Base-by-base conservation (phyloP, 345 rosid species). In the Sonneratia caseolaris region DNA sequence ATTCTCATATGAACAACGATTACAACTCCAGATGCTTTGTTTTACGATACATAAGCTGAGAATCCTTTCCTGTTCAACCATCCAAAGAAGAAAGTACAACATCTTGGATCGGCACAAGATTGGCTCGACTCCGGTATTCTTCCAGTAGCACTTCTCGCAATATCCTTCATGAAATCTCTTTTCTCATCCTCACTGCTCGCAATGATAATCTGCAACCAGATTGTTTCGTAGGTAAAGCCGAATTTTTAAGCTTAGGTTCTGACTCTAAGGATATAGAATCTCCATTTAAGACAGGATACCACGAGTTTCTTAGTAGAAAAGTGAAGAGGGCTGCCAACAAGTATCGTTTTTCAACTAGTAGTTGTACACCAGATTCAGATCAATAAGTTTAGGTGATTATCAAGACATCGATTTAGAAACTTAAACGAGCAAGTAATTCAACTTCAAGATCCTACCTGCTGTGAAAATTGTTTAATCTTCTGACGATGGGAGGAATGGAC, bases 121-220 rank as follows among this genome's bases (percentile, higher is more conserved):
- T 88, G 68, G 93, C 90, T 75, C 74, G 78, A 43, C 97, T 97
- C 7, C 97, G 93, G 13, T 83, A 86, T 36, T 89, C 96, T 76
- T 84, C 87, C 0, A 95, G 98, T 74, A 94, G 62, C 11, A 72
- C 71, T 35, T 88, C 92, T 74, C 10, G 95, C 96, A 16, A 91
- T 53, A 71, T 87, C 89, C 71, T 72, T 72, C 18, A 84, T 21
- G 6, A 87, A 74, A 3, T 77, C 72, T 71, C 36, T 73, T 75
- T 61, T 76, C 75, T 87, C 94, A 74, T 88, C 91, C 59, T 84
- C 88, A 1, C 75, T 83, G 35, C 75, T 83, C 62, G 86, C 88
- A 35, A 91, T 86, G 78, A 84, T 79, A 75, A 93, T 72, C 96
- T 93, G 87, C 80, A 77, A 24, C 47, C 61, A n/a, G n/a, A 27